Evolutionary conservation across 192 early-diverging fungal species (phyloP), one percentile per base, ranked within the genome.

Genomic region (Rhizoclosmatium sp.): DNA sequence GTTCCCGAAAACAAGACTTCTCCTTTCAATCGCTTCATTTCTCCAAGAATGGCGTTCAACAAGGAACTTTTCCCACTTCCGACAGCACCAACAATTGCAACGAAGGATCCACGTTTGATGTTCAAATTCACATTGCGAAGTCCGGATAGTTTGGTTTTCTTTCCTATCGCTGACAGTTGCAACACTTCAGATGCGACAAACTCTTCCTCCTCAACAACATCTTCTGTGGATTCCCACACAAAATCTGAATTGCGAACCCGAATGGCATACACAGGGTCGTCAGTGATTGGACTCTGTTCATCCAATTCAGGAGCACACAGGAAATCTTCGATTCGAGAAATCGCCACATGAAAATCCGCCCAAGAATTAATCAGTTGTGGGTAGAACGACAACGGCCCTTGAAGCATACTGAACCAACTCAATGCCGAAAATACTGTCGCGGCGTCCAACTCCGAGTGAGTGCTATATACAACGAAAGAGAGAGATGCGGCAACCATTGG

Each of bases 21-120:
- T 9, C 94, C 94, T 19, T 65, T 59, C 1, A 80, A 73, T 74
- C 88, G 87, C 68, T 86, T 89, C 83, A 94, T 92, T 66, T 96
- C 95, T 19, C 95, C 93, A 14, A 95, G 87, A 70, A 98, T 86
- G 21, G 94, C 91, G 73, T 89, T 88, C 0, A 98, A 83, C 39
- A 98, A 82, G 2, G 94, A 92, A 0, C 92, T 93, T 77, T 98
- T 98, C 41, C 95, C 95, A 1, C 89, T 16, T 93, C 88, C 96
- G 3, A 95, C 95, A 2, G 89, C 83, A 12, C 96, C 96, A 4
- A 94, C 92, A 40, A 98, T 81, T 0, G 91, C 94, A 0, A 94
- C 92, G 12, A 98, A 85, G n/a, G 87, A 64, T 47, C 92, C 84
- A 46, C 80, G 69, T 77, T 79, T 59, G 81, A 90, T 69, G 59